Conservation (phyloP, 208 protist species). For the Crithidia sp. region DNA sequence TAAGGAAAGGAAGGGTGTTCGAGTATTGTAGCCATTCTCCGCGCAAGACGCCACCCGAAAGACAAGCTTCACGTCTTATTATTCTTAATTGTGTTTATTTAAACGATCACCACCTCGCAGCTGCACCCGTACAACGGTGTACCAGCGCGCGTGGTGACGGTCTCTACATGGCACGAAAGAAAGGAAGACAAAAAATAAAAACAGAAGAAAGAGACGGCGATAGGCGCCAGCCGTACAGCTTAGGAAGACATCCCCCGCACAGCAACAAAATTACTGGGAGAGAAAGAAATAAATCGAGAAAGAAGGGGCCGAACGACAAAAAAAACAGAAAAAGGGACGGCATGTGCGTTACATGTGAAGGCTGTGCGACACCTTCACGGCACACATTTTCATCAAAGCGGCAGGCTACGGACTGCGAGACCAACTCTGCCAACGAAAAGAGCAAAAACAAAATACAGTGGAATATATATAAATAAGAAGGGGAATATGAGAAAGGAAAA, state of each 20-base stretch:
- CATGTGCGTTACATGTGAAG: neutral
- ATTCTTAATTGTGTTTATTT: neutral
- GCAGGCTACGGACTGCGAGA: neutral
- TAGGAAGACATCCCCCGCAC: too few species aligned
- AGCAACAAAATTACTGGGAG: too few species aligned
- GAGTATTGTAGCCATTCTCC: too few species aligned
- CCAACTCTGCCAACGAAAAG: neutral
- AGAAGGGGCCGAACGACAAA: neutral
- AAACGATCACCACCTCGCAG: neutral
- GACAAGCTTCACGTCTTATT: neutral
- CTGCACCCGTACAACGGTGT: neutral
- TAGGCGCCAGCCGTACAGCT: too few species aligned
- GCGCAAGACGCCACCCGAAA: too few species aligned
- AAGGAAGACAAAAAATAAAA: neutral
- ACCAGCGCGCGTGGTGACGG: neutral
- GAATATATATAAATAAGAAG: neutral
- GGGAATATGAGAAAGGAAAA: neutral
- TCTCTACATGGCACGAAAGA: neutral
- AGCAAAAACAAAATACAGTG: neutral
- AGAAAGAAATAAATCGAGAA: too few species aligned
- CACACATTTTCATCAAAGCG: neutral
- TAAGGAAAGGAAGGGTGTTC: too few species aligned
- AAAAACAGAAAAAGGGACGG: neutral
- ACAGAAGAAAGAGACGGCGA: neutral
- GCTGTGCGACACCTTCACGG: neutral